Percentiles rank a stretch among this genome's conserved stretches.
These are phyloP conservation scores for Phytophthora nicotianae DNA, from an alignment of 352 stramenopile genomes.

Conservation along the genomic window DNA sequence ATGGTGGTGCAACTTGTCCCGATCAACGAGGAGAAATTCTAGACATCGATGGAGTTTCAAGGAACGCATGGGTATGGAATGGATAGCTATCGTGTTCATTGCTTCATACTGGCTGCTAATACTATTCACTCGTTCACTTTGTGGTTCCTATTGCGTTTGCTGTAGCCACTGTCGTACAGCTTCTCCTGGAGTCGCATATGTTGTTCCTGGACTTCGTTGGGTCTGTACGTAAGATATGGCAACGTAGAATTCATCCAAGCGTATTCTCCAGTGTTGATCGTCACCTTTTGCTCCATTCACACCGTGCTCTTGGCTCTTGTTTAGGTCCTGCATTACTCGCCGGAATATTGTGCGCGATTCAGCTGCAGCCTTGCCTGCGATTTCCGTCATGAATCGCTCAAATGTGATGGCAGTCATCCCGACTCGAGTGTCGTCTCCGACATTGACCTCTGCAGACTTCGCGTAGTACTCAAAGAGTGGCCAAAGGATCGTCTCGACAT, in stretches of 20 bases:
- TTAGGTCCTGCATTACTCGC: conserved; percentile 46
- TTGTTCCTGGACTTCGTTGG: conserved; percentile 35
- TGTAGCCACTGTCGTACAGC: conserved; percentile 76
- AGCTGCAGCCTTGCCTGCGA: conserved; percentile 39
- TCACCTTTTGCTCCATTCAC: conserved; percentile 15
- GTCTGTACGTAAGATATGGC: conserved; percentile 64
- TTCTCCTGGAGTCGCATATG: conserved; percentile 56
- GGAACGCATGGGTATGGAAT: not conserved
- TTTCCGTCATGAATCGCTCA: conserved; percentile 70
- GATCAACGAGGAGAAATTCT: conserved; percentile 7
- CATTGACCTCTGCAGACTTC: conserved; percentile 21
- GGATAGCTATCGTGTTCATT: conserved; percentile 24
- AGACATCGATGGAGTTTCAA: not conserved
- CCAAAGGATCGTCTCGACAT: conserved; percentile 76
- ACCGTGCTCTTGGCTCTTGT: conserved; percentile 12
- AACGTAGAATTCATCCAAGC: conserved; percentile 77
- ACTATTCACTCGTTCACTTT: conserved; percentile 24
- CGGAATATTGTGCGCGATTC: conserved; percentile 50
- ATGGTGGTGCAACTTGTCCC: conserved; percentile 54
- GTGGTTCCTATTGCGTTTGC: conserved; percentile 56
- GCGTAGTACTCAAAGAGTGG: conserved; percentile 85
- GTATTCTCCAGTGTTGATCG: conserved; percentile 39
- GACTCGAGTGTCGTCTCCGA: conserved; percentile 40
- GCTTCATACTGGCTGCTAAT: conserved; percentile 22
- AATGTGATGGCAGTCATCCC: conserved; percentile 60